Base-by-base conservation (phyloP, 2,329 filamentous ascomycete species). In the Nothophoma quercina region DNA sequence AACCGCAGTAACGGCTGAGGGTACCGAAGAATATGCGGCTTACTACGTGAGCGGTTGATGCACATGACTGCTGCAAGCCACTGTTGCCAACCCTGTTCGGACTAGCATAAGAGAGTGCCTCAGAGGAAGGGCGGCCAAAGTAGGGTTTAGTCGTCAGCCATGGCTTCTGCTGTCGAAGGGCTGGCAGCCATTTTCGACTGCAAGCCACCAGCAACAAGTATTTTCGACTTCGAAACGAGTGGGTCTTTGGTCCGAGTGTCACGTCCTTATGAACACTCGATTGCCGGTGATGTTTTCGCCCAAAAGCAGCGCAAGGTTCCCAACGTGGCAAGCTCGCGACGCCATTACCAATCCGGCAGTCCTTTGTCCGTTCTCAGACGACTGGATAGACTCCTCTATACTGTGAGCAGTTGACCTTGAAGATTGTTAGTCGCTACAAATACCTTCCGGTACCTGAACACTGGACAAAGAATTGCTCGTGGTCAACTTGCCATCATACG, bases 291-390 rank as follows among this genome's bases (percentile, higher is more conserved):
- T 43, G 56, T 46, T 55, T 56, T 28, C 53, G 44, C 60, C 67
- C 67, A 69, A 71, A 75, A 74, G 60, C 71, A 72, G 70, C 67
- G 58, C 48, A 51, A 53, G 51, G 42, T 64, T 60, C 64, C 63
- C 48, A 55, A 66, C 60, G 67, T 67, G 67, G 69, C 62, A 69
- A 68, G 62, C 58, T 64, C 58, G 56, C 58, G 59, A 67, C 62
- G 56, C 64, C 61, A 65, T 61, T 58, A 72, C 71, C 65, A 59
- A 73, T 73, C 68, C 71, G 69, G 70, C 60, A 57, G 59, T 62
- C 69, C 71, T 73, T 75, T 75, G 72, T 75, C 72, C 71, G 70
- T 70, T 65, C 69, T 73, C 67, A 73, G 71, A 59, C 67, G 59
- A 60, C 58, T 55, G 63, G 53, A 58, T 66, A 59, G 62, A 59